phyloP scores from a whole-genome alignment of 2,329 filamentous ascomycete species.

The Apiospora malaysiana region DNA sequence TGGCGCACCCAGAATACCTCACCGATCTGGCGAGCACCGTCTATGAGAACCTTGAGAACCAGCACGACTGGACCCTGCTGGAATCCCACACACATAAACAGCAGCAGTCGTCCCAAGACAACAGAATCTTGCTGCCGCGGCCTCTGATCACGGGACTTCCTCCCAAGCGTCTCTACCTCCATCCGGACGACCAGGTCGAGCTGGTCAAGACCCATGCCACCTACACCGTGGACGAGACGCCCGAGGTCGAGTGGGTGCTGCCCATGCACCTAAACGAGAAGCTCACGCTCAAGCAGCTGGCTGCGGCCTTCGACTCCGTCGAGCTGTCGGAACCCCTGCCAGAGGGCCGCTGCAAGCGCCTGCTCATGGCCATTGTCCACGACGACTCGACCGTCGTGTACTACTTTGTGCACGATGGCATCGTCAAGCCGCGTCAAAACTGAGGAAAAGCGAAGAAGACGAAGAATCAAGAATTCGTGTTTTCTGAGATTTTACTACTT shows the following conservation, averaged over 20 bases:
- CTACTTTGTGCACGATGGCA: conserved; percentile 85
- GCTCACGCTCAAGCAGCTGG: conserved; percentile 71
- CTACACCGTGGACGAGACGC: conserved; percentile 53
- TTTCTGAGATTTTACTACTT: not conserved
- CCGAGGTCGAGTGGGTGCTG: conserved; percentile 77
- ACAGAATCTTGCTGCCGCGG: conserved; percentile 53
- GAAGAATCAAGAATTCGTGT: not conserved
- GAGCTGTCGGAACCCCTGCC: conserved; percentile 48
- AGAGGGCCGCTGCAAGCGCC: conserved; percentile 63
- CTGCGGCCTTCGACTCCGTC: conserved; percentile 72
- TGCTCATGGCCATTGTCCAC: conserved; percentile 77
- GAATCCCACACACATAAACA: conserved; percentile 53
- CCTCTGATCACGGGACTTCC: conserved; percentile 76
- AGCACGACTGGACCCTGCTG: conserved; percentile 76
- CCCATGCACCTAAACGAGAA: conserved; percentile 76
- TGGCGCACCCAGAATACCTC: conserved; percentile 34
- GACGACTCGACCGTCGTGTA: conserved; percentile 85
- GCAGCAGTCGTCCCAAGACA: conserved; percentile 24
- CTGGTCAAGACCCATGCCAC: conserved; percentile 67
- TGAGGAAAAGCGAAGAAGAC: conserved; percentile 44
- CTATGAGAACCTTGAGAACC: conserved; percentile 72
- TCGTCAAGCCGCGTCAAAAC: conserved; percentile 85
- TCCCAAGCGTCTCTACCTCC: conserved; percentile 74
- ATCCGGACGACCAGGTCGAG: conserved; percentile 82
- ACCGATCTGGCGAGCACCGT: conserved; percentile 63